phyloP scores from a whole-genome alignment of 441 rosid species.

The Dalechampia spathulata region DNA sequence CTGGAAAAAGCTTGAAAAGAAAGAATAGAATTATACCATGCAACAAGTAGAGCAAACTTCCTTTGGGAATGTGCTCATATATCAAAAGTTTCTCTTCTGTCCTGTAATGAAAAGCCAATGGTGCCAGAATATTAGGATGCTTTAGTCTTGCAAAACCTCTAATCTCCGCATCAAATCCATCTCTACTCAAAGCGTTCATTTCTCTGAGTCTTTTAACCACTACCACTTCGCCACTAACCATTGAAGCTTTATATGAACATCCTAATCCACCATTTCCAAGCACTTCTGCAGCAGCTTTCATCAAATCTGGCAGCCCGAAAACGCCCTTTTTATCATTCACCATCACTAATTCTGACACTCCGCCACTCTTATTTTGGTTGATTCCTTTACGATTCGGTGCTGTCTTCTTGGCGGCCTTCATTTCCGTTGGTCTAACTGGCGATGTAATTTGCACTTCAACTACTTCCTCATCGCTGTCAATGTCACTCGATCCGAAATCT shows the following conservation, averaged over 20 bases:
- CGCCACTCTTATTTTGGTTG: background rate
- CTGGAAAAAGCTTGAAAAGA: too few species aligned
- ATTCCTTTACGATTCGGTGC: conserved; percentile 18
- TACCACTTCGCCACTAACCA: conserved; percentile 35
- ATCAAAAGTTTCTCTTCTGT: conserved; percentile 63
- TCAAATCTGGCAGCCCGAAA: conserved; percentile 53
- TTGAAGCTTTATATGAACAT: conserved; percentile 48
- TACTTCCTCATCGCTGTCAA: conserved; percentile 6
- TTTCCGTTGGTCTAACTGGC: conserved; percentile 17
- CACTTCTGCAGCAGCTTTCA: conserved; percentile 75
- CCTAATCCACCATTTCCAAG: conserved; percentile 60
- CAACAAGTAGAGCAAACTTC: conserved; percentile 56
- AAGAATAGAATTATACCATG: too few species aligned
- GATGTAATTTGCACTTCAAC: conserved; percentile 24
- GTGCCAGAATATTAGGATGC: conserved; percentile 49
- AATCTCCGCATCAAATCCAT: conserved; percentile 47
- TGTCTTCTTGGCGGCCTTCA: conserved; percentile 13
- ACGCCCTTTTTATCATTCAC: conserved; percentile 47
- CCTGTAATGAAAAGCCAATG: conserved; percentile 58
- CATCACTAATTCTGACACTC: conserved; percentile 34
- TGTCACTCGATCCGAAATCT: conserved; percentile 1
- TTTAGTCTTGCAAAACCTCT: conserved; percentile 38
- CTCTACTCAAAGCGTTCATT: conserved; percentile 38
- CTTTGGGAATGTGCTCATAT: conserved; percentile 42
- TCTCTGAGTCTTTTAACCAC: conserved; percentile 68